Base-by-base conservation (phyloP, 257 asterid species). In the Solanum acaule region DNA sequence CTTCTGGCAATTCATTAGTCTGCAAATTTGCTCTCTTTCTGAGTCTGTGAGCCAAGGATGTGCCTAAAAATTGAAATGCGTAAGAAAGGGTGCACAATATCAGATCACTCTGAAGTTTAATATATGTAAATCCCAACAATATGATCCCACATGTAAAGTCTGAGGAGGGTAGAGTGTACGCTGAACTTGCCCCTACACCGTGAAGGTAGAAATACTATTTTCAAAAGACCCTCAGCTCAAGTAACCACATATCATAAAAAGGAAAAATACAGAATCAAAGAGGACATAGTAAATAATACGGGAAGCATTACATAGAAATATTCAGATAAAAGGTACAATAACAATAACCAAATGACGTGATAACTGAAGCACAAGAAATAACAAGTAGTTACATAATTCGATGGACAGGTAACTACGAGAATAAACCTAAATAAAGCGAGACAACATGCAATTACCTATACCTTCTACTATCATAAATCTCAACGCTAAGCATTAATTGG, bases 1-100 rank as follows among this genome's bases (percentile, higher is more conserved):
- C 92, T 96, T 96, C 81, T 96, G 98, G 92, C 96, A 93, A 83
- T 96, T 94, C 98, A 96, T 94, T 3, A 95, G 90, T 71, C 97
- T 89, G 83, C 99, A 96, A 8, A 93, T 93, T 84, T 94, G 95
- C 91, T 96, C 98, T 85, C 96, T 75, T 72, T 96, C 99, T 0
- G 88, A 38, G 52, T 94, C 98, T 7, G 94, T 91, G 77, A 96
- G 93, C 98, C 98, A 95, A 3, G 98, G 98, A 89, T 96, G 99
- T 6, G 98, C 98, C 99, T 95, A 92, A 56, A 40, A 46, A 42
- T 52, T 25, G 25, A 37, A 14, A 23, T 31, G 27, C 2, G 8
- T 29, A 18, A 27, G 86, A 44, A 27, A 44, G 13, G 4, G 2
- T 27, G 25, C 31, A 75, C 31, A 37, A 10, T 11, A 72, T 72